Base-by-base conservation (phyloP, 163 green algal species). In the Coccomyxa subellipsoidea region DNA sequence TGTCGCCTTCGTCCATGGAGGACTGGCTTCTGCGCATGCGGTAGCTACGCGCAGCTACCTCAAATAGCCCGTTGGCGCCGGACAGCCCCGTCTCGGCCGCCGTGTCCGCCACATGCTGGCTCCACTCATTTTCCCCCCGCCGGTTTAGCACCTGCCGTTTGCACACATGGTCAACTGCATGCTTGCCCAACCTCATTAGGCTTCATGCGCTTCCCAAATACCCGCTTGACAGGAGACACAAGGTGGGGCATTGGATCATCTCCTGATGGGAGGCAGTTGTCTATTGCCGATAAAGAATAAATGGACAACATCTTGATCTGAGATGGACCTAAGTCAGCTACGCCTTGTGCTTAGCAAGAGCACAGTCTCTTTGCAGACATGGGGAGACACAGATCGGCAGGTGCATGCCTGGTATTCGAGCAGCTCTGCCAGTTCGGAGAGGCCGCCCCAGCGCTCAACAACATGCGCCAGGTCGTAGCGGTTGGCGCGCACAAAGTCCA, bases 381-480 rank as follows among this genome's bases (percentile, higher is more conserved):
- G 47, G 21, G 47, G 47, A 21, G 47, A 59, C 47, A 59, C n/a
- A 59, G 47, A 59, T n/a, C n/a, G n/a, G n/a, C n/a, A n/a, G n/a
- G 47, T 12, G 2, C 47, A 12, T 59, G 47, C 70, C 78, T 81
- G 35, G 69, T 83, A 87, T 1, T n/a, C 38, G 5, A 84, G 77
- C 32, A 54, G 75, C 31, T 85, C 81, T 27, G 88, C 89, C 73
- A 94, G 47, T 73, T 88, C 78, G 34, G 82, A 84, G 34, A 92
- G 47, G 25, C 91, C 91, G 27, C 91, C 91, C 88, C 88, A 94
- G 29, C 83, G 82, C 83, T 94, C 90, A 38, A 94, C 81, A 0
- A 86, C 91, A 8, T 88, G 83, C 5, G 84, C 81, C 47, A 94
- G 66, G 71, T 94, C 90, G 23, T 86, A 86, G 27, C 91, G 81